Base-by-base conservation (phyloP, 176 grass and related monocot species). In the Calamus simplicifolius region DNA sequence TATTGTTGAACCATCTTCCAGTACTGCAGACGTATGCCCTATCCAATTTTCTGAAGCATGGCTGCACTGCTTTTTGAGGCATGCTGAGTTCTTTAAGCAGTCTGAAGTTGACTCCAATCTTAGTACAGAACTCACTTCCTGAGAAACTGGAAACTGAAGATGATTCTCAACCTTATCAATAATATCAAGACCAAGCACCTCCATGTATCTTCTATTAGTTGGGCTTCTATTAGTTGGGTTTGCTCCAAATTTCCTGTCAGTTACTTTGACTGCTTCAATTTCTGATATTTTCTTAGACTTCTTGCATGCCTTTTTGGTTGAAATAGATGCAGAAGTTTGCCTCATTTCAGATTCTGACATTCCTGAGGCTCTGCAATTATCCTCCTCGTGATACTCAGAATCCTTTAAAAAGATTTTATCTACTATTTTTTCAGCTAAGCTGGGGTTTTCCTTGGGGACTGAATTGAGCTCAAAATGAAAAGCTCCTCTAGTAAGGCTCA, bases 401-500 rank as follows among this genome's bases (percentile, higher is more conserved):
- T 57, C 1, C 23, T 70, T 77, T 35, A 23, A 53, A 16, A 13
- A 49, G 56, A 54, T 80, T 67, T 57, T 56, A 56, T 51, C 59
- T 12, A 2, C 62, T 69, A 26, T 58, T 63, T 54, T 14, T 5
- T 53, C 26, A 68, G 31, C 55, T 6, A 72, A 43, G 21, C 57
- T 66, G 58, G 38, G 69, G 66, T 10, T 35, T 56, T 56, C 60
- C 53, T 62, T 74, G 49, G 59, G 74, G 18, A 23, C 73, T 50
- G 67, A 54, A 57, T 85, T 75, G 21, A 50, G 28, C 26, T 82
- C 82, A 87, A 90, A 81, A 73, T 75, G 66, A 49, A 86, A 69
- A 60, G 66, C 75, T 77, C 86, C 91, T 73, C 80, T 71, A 54
- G 87, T 76, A 58, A 95, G 66, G 57, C 69, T 90, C 56, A 80